Base-by-base conservation (phyloP, 305 asterid species). In the Fraxinus baroniana region DNA sequence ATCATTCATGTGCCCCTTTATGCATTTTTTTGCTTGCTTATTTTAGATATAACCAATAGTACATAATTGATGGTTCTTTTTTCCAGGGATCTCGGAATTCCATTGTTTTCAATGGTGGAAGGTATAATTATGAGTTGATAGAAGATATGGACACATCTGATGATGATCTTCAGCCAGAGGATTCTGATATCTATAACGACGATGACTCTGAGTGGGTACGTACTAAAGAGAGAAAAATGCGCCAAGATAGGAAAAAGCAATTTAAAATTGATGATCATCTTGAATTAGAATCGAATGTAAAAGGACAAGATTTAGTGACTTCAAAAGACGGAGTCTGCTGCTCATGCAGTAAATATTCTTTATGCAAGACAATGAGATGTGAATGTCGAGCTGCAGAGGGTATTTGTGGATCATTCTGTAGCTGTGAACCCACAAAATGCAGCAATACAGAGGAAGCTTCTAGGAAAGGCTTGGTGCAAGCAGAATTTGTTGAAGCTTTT, bases 141-240 rank as follows among this genome's bases (percentile, higher is more conserved):
- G 98, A 91, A 83, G 98, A 97, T 86, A 97, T 97, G 99, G 98
- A 93, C 64, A 94, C 93, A 77, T 91, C 98, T 2, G 96, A 91
- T 66, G 92, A 86, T 68, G 88, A 85, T 41, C 32, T 70, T 55
- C 83, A 71, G 60, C 44, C 78, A 79, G 93, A 85, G 57, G 37
- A 82, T 26, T 46, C 82, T 10, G 44, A 80, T 32, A 24, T 32
- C 57, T 79, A 76, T 4, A 62, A 72, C 7, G 91, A 82, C 10
- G 87, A 81, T 7, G 95, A 88, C 39, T 39, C 13, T 1, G 95
- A 86, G 81, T 89, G 93, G 95, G 85, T 9, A 62, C 80, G 8
- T 20, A 84, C 89, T 0, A 83, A 17, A 75, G 89, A 87, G 49
- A 85, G 90, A 79, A 91, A 85, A 86, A 81, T 79, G 77, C 91